Base-by-base conservation (phyloP, 345 rosid genomes). In the Hibiscus mutabilis region DNA sequence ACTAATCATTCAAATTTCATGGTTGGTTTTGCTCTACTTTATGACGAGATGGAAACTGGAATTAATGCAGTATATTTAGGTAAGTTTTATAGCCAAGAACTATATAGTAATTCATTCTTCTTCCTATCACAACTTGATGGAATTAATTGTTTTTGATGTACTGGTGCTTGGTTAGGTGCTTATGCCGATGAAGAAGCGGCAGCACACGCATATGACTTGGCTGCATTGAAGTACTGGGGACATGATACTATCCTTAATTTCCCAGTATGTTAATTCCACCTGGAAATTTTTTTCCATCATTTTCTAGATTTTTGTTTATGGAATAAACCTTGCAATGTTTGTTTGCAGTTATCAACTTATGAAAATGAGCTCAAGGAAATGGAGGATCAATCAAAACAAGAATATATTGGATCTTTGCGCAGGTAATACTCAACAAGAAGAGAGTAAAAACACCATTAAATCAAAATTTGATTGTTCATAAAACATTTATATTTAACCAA, bases 161-260 rank as follows among this genome's bases (percentile, higher is more conserved):
- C 6, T 21, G 18, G 2, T 11, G 11, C 24, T 2, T 8, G 40
- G 6, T 52, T 57, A 91, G 97, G 99, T 15, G 97, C 97, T 46
- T 90, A 95, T 73, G 94, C 90, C 56, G 84, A 95, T 56, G 99
- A 95, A 82, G 90, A 79, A 82, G 92, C 96, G 4, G 99, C 96
- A 2, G 99, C 97, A 75, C 97, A 82, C 79, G 96, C 97, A 1
- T 92, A 92, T 79, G 99, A 92, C 84, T 80, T 92, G 79, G 97
- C 97, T 4, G 97, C 99, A 79, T 76, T 95, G 74, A 95, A 90
- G 79, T 92, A 89, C 57, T 92, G 99, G 97, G 97, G 99, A 70
- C 87, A 58, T 0, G 88, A 89, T 7, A 86, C 97, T 14, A 82
- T 85, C 77, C 93, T 92, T 64, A 95, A 95, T 76, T 90, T 92